A percentile compares a stretch with the other conserved stretches of the same genome.
Conservation (phyloP, 371 early-diverging fungal species). For the Lichtheimia ramosa region DNA sequence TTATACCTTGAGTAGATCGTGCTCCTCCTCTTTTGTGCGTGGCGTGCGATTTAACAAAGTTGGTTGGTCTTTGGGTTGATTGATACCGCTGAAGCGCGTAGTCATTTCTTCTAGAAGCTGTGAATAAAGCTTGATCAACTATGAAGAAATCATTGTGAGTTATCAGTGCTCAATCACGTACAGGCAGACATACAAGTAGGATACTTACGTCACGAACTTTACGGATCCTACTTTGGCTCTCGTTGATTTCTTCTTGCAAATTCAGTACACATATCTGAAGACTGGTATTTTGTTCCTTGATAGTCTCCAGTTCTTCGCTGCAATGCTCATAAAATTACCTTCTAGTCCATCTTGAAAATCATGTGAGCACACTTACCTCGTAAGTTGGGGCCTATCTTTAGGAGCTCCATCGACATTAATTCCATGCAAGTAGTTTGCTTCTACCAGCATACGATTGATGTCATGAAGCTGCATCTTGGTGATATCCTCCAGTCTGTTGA, state of each 20-base stretch:
- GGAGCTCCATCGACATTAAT: conserved; percentile 31
- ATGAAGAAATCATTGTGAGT: background rate
- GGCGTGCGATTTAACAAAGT: conserved; percentile 24
- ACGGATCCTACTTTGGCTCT: conserved; percentile 67
- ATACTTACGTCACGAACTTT: conserved; percentile 73
- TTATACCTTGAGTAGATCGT: conserved; percentile 66
- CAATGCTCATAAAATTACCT: background rate
- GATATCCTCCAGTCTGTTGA: conserved; percentile 61
- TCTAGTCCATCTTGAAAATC: background rate
- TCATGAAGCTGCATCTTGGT: conserved; percentile 64
- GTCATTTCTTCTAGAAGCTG: conserved; percentile 55
- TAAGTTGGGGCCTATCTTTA: conserved; percentile 33
- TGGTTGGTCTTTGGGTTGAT: conserved; percentile 26
- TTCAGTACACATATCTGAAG: conserved; percentile 60
- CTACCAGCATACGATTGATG: conserved; percentile 68
- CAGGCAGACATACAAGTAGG: too few species aligned
- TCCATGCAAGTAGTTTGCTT: conserved; percentile 56
- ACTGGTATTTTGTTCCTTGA: conserved; percentile 61
- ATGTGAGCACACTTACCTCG: conserved; percentile 31
- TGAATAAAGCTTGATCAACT: conserved; percentile 58
- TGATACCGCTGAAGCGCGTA: conserved; percentile 29
- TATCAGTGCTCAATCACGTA: background rate
- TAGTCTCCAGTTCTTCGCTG: conserved; percentile 51
- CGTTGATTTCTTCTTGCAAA: conserved; percentile 71
- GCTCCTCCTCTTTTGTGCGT: conserved; percentile 67